Base-by-base conservation (phyloP, 768 basidiomycete species). In the Mycena polygramma region DNA sequence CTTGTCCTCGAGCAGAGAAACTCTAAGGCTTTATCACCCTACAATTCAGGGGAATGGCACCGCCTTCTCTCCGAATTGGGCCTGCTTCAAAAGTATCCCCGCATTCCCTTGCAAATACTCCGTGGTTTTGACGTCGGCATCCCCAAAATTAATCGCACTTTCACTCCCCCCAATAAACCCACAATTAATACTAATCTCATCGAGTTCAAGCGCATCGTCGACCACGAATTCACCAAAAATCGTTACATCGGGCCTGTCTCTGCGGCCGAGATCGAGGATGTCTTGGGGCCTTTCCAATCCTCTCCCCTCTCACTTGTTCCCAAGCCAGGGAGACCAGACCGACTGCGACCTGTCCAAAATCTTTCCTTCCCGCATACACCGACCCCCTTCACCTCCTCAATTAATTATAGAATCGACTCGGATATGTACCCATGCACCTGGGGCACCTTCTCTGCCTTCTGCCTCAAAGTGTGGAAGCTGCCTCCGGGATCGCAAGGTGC, bases 341-440 rank as follows among this genome's bases (percentile, higher is more conserved):
- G 22, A 5, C 79, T 57, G 15, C 57, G 74, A 0, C 60, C 77
- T 9, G 72, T 82, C 8, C 81, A 81, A 22, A 78, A 82, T 39
- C 69, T 80, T 30, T 80, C 75, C 0, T 77, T 72, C 37, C 73
- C 72, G 0, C 60, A 55, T 13, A 48, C 58, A 39, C 57, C 45
- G 1, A 24, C 57, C 26, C 17, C 24, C 4, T 11, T 39, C 8
- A 69, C 59, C 22, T 49, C 53, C 0, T 79, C 78, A 0, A 72
- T 81, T 15, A 80, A 81, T 20, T 72, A 63, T 0, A 15, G n/a
- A 1, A 73, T 81, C 0, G 35, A 77, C n/a, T 55, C 80, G 0
- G 63, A 77, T n/a, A 8, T 73, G 14, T 83, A 75, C 36, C 82
- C 82, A 0, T 79, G 77, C 57, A 80, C 78, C 0, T 84, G 81